These are phyloP conservation scores for Pseudogymnoascus sp. DNA, from an alignment of 2,329 filamentous ascomycete species.

Conservation along the genomic window DNA sequence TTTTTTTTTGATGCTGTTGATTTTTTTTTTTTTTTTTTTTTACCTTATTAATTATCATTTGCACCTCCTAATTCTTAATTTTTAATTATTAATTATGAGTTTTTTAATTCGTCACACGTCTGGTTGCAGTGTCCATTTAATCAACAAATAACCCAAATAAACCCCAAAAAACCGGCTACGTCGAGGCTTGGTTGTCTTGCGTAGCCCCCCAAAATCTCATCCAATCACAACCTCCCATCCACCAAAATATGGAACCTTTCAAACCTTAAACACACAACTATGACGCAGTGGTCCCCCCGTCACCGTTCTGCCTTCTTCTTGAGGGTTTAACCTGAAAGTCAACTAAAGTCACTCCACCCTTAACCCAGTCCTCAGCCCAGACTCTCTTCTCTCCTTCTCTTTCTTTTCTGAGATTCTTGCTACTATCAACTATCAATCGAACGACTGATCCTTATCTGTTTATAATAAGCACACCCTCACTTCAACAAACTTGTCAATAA, in stretches of 20 bases:
- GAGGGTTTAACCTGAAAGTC: slow-evolving; percentile 4
- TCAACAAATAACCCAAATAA: not conserved
- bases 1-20: not conserved
- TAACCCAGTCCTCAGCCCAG: not conserved
- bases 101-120: not conserved
- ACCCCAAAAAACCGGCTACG: not conserved
- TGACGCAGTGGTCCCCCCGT: slow-evolving; percentile 5
- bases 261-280: slow-evolving; percentile 8
- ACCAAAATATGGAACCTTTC: not conserved
- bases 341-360: slow-evolving; percentile 2
- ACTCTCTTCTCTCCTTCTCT: not conserved
- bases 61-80: not conserved
- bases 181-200: slow-evolving; percentile 2
- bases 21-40: not conserved
- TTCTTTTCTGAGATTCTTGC: slow-evolving; percentile 1
- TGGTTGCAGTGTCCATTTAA: not conserved
- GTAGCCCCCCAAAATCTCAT: not conserved
- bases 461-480: not conserved
- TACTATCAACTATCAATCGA: not conserved
- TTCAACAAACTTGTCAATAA: not conserved
- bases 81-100: not conserved
- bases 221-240: not conserved
- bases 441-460: not conserved
- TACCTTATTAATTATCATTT: not conserved
- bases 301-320: not conserved